These are phyloP conservation scores for Meyerozyma sp. DNA, from an alignment of 1,139 yeast species.

Conservation along the genomic window DNA sequence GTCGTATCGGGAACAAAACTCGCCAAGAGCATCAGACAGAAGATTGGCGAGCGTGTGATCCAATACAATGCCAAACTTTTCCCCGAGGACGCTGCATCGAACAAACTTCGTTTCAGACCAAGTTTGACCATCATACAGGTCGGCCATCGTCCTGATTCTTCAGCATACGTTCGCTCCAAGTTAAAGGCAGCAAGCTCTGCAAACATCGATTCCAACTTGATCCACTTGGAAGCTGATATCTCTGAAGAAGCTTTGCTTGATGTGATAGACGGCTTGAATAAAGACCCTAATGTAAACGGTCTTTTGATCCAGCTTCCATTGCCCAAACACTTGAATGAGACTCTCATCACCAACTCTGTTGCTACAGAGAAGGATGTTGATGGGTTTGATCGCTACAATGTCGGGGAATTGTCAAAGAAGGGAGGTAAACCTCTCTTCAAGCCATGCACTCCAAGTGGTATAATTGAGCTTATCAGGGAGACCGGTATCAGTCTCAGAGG, in stretches of 20 bases:
- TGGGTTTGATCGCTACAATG: conserved; percentile 71
- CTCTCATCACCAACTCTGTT: conserved; percentile 63
- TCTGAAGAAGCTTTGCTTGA: conserved; percentile 52
- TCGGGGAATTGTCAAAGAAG: conserved; percentile 70
- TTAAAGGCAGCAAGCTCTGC: conserved; percentile 68
- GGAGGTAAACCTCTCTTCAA: conserved; percentile 67
- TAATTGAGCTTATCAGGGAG: conserved; percentile 60
- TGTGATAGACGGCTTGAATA: conserved; percentile 52
- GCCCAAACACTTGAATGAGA: conserved; percentile 67
- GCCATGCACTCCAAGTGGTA: conserved; percentile 81
- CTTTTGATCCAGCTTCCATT: conserved; percentile 68
- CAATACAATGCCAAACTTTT: conserved; percentile 19
- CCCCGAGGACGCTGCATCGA: conserved; percentile 16
- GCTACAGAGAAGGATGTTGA: conserved; percentile 70
- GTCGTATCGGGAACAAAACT: conserved; percentile 42
- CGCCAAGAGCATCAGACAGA: conserved; percentile 33
- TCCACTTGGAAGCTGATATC: conserved; percentile 53
- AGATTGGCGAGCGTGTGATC: conserved; percentile 39
- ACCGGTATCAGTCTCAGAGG: conserved; percentile 58
- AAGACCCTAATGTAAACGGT: conserved; percentile 64
- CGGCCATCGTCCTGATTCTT: conserved; percentile 71
- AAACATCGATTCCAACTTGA: conserved; percentile 53
- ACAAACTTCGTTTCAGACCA: conserved; percentile 48
- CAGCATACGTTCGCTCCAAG: conserved; percentile 72
- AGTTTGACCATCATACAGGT: conserved; percentile 67